Evolutionary conservation across 148 eudicot species (phyloP), one percentile per base, ranked within the genome.

Genomic region (Beta vulgaris): DNA sequence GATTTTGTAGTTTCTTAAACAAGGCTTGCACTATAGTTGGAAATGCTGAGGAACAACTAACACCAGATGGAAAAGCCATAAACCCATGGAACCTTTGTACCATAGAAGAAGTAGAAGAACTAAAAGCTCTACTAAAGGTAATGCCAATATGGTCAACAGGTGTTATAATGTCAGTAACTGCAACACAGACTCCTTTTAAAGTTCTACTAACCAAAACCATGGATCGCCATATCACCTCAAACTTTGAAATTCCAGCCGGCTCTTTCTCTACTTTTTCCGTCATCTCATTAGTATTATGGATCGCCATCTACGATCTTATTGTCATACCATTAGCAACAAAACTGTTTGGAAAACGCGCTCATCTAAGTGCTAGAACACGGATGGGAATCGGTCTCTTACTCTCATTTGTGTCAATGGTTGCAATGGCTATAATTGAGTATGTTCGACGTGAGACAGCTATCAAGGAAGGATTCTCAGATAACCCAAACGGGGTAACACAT

Each of bases 21-120:
- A 91, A 87, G 83, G 97, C 97, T 13, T 91, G 93, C 73, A 64
- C n/a, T n/a, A n/a, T 89, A 26, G 43, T 86, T 35, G 70, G n/a
- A 64, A 80, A 84, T 67, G 73, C 83, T 9, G 55, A 71, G 46
- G 51, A 81, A 76, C 88, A 88, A 49, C 43, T 80, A 37, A 71
- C 74, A 29, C 49, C 76, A 0, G 81, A 85, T 32, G 89, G 89
- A 69, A 68, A 31, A 28, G 79, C 84, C 32, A 65, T 46, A 34
- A 63, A 89, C 69, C 82, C 86, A 23, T 84, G 87, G 88, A 58
- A 42, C 40, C 75, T 91, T 44, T 86, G 89, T 78, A 87, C 88
- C 1, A 83, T 91, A 14, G 89, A 88, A 42, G 85, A 88, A 71
- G 89, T 88, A 9, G 91, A 90, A 69, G 90, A 88, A 69, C 73